Evolutionary conservation across 139 green algal species (phyloP).

Genomic region (Picochlorum costavermella): DNA sequence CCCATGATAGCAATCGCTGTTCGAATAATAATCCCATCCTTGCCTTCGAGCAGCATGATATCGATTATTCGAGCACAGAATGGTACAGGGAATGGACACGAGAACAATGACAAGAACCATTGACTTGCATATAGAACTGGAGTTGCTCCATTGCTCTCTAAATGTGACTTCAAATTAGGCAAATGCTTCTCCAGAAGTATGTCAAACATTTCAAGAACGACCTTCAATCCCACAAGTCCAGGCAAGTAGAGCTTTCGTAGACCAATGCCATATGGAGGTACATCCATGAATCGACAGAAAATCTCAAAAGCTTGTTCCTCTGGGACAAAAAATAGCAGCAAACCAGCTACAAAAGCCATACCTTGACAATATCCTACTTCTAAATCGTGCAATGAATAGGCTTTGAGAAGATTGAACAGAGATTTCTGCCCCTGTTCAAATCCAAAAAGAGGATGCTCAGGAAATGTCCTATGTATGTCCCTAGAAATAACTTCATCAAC

Average conservation of each 20-base stretch:
- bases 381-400: constrained; percentile 79
- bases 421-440: constrained; percentile 54
- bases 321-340: constrained; percentile 86
- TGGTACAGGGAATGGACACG: constrained; percentile 71
- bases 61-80: constrained; percentile 80
- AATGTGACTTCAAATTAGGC: constrained; percentile 32
- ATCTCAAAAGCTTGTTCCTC: constrained; percentile 83
- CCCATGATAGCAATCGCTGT: constrained; percentile 55
- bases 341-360: constrained; percentile 87
- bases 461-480: constrained; percentile 93
- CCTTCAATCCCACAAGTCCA: constrained; percentile 61
- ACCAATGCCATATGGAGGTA: constrained; percentile 34
- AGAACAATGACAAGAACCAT: constrained; percentile 90
- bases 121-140: constrained; percentile 76
- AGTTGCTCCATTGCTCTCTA: constrained; percentile 54
- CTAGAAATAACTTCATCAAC: constrained; percentile 81
- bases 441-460: constrained; percentile 79
- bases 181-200: constrained; percentile 42
- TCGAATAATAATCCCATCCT: constrained; percentile 47
- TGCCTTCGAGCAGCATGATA: constrained; percentile 63
- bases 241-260: constrained; percentile 76
- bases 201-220: constrained; percentile 39
- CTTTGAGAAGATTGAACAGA: constrained; percentile 83
- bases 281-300: constrained; percentile 40
- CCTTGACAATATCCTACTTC: constrained; percentile 82